phyloP scores from a whole-genome alignment of 2,329 filamentous ascomycete species.

The Ophiostoma sp. region DNA sequence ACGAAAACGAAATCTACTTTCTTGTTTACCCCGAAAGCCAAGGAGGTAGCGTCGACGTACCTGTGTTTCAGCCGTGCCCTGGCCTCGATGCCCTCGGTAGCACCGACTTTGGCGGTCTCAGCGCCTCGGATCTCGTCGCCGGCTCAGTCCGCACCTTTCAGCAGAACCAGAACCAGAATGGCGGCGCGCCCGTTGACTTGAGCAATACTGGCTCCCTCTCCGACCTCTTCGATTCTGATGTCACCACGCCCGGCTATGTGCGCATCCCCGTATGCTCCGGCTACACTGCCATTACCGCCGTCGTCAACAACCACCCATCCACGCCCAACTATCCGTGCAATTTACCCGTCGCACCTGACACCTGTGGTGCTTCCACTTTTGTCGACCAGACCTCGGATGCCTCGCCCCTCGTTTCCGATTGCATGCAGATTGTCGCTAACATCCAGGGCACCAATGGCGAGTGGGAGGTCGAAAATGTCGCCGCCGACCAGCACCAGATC shows the following conservation, averaged over 20 bases:
- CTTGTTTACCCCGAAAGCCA: neutral
- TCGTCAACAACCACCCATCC: too few species aligned
- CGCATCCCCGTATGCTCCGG: constrained; percentile 43
- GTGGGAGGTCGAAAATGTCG: too few species aligned
- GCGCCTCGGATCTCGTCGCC: constrained; percentile 33
- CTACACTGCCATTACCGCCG: constrained; percentile 38
- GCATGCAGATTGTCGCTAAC: too few species aligned
- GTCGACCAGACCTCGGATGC: too few species aligned
- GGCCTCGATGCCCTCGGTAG: neutral
- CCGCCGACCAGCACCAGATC: too few species aligned
- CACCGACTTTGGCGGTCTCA: constrained; percentile 33
- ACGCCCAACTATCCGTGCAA: too few species aligned
- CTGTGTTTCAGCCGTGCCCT: too few species aligned
- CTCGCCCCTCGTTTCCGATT: too few species aligned
- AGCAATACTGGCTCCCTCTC: constrained; percentile 31
- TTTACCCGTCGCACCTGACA: too few species aligned
- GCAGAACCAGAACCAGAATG: constrained; percentile 38
- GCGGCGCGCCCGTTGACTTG: constrained; percentile 32
- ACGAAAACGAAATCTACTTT: neutral
- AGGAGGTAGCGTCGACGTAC: too few species aligned
- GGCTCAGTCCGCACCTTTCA: constrained; percentile 36
- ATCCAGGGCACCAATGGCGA: too few species aligned
- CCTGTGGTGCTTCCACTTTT: too few species aligned
- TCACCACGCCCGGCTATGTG: constrained; percentile 41
- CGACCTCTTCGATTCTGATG: constrained; percentile 34